A percentile compares a stretch with the other conserved stretches of the same genome.
phyloP scores from a whole-genome alignment of 208 protist species.

The Borovskyia barvae region DNA sequence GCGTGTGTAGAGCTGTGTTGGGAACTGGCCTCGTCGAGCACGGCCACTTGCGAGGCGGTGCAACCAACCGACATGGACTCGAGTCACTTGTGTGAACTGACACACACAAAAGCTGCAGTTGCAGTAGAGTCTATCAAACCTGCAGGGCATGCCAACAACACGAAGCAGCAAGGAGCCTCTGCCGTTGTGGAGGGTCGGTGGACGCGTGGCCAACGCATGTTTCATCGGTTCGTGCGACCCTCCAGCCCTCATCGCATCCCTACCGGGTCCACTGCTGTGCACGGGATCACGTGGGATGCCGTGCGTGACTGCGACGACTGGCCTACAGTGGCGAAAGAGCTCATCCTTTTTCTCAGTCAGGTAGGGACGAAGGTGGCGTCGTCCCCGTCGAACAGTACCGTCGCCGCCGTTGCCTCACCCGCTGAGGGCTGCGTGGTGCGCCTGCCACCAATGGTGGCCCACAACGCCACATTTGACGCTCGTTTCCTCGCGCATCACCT shows the following conservation, averaged over 20 bases:
- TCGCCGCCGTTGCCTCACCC: not conserved
- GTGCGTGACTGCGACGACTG: constrained; percentile 32
- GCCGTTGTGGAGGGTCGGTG: constrained; percentile 20
- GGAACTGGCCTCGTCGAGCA: constrained; percentile 24
- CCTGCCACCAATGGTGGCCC: constrained; percentile 65
- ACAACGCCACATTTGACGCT: constrained; percentile 66
- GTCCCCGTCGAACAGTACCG: not conserved
- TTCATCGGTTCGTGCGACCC: constrained; percentile 47
- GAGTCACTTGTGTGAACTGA: no score
- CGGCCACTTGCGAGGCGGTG: no score
- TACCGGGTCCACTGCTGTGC: constrained; percentile 18
- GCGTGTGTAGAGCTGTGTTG: constrained; percentile 59
- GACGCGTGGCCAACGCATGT: constrained; percentile 34
- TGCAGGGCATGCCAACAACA: no score
- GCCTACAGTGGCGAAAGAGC: constrained; percentile 20
- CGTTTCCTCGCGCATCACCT: constrained; percentile 41
- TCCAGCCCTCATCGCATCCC: constrained; percentile 6
- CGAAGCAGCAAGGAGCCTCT: not conserved
- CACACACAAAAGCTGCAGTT: no score
- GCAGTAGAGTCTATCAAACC: no score
- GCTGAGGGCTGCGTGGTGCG: not conserved
- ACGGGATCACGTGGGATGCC: constrained; percentile 29
- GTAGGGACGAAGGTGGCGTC: not conserved
- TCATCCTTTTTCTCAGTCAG: constrained; percentile 28
- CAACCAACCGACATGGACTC: no score